Evolutionary conservation across 1,284 basidiomycete genomes (phyloP).

Genomic region (Sanghuangporus sanghuang): DNA sequence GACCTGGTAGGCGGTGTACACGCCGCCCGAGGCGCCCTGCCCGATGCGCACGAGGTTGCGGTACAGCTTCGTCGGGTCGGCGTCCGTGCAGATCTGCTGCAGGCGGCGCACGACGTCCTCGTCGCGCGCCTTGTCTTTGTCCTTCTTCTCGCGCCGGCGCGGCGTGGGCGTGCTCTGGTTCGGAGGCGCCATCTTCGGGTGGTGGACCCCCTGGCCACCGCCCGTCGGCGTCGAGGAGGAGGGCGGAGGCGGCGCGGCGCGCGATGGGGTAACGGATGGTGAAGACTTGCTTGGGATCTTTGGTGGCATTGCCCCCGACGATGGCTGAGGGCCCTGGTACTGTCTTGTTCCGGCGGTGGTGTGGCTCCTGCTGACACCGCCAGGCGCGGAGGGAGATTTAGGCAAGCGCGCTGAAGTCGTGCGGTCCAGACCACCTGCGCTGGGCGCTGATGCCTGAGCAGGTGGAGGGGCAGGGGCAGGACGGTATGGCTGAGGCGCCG

Average conservation of each 20-base stretch:
- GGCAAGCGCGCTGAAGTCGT: conserved; percentile 67
- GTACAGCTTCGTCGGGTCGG: conserved; percentile 93
- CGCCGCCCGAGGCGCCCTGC: conserved; percentile 96
- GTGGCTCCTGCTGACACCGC: conserved; percentile 56
- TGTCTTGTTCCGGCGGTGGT: conserved; percentile 47
- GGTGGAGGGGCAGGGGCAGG: conserved; percentile 64
- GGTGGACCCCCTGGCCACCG: neutral
- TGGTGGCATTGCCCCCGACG: conserved; percentile 23
- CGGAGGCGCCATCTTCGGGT: conserved; percentile 11
- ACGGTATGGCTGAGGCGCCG: conserved; percentile 49
- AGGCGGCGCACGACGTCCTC: conserved; percentile 89
- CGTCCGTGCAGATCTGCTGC: conserved; percentile 94
- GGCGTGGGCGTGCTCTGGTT: conserved; percentile 63
- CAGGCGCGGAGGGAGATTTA: conserved; percentile 42
- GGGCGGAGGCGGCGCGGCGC: conserved; percentile 30
- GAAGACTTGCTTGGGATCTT: conserved; percentile 16
- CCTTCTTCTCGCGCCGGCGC: conserved; percentile 81
- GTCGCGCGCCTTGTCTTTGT: conserved; percentile 75
- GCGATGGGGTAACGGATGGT: conserved; percentile 31
- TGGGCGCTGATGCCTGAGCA: conserved; percentile 27
- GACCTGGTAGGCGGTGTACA: conserved; percentile 97
- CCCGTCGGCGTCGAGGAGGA: conserved; percentile 13
- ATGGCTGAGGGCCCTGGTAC: conserved; percentile 27
- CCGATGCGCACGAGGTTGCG: conserved; percentile 94
- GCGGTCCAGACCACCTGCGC: conserved; percentile 60